Base-by-base conservation (phyloP, 306 rosid species). In the Citrullus amarus region DNA sequence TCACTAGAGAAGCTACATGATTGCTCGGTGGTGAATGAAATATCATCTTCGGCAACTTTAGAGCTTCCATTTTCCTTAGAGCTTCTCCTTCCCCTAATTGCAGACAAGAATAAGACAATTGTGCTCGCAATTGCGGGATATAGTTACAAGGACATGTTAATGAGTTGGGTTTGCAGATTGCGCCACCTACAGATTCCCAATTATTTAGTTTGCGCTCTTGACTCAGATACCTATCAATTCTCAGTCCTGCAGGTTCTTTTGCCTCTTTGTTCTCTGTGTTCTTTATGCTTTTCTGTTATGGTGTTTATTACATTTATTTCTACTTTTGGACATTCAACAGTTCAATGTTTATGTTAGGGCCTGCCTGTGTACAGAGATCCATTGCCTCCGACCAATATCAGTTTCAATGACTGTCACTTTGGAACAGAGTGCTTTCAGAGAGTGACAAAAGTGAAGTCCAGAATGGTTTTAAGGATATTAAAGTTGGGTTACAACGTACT, bases 381-480 rank as follows among this genome's bases (percentile, higher is more conserved):
- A 34, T 79, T 82, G 34, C 92, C 97, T 81, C 93, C 96, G 10
- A 83, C 83, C 36, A 79, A 91, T 71, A 89, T 89, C 68, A 91
- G 97, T 85, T 90, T 87, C 79, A 83, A 91, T 74, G 89, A 88
- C 25, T 95, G 98, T 86, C 98, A 92, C 88, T 95, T 95, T 13
- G 98, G 98, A 78, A 91, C 97, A 68, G 81, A 86, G 83, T 92
- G 98, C 85, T 95, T 95, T 83, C 98, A 88, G 81, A 92, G 88
- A 91, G 98, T 95, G 86, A 95, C 97, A 43, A 92, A 95, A 85
- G 97, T 95, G 83, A 92, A 92, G 87, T 95, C 98, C 62, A 89
- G 92, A 85, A 80, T 85, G 81, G 97, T 95, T 82, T 79, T 95
- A 76, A 86, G 84, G 84, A 95, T 92, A 80, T 88, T 91, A 80